Base-by-base conservation (phyloP, 1,284 basidiomycete species). In the Irpex sp. region DNA sequence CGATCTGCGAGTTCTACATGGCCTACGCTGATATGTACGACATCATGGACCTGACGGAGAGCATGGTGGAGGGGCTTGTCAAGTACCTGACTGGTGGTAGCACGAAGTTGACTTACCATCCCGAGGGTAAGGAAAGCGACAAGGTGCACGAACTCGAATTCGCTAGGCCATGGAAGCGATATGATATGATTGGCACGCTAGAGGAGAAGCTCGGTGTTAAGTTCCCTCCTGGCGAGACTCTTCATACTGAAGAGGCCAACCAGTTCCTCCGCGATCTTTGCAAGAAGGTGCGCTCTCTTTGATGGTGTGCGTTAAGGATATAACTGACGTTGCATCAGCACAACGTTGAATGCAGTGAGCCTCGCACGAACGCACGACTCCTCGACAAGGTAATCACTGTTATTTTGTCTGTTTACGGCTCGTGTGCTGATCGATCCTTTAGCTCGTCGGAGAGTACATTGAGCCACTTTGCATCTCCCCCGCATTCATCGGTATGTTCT, bases 1-100 rank as follows among this genome's bases (percentile, higher is more conserved):
- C 94, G 19, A 97, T 98, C 78, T 99, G 97, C 85, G 97, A 99
- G 81, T 99, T 99, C 79, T 99, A 99, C 77, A 99, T 99, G 97
- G 97, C 97, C 33, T 99, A 98, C 74, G 97, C 97, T 66, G 97
- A 99, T 78, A 97, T 98, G 95, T 93, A 96, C 81, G 97, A 99
- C 75, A 68, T 99, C 65, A 98, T 99, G 97, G 96, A 98, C 63
- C 85, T 99, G 68, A 99, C 97, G 43, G 97, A 99, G 79, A 80
- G 81, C 56, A 84, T 99, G 82, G 77, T 98, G 47, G 93, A 95
- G 72, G 94, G 96, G 4, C 80, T 99, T 75, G 97, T 98, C 74
- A 93, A 92, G 84, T 87, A 85, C 70, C 78, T 99, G 61, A 97
- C 88, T 0, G 86, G 88, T 54, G 94, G 95, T 11, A 83, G 82